Evolutionary conservation across 2,329 filamentous ascomycete species (phyloP), one percentile per base, ranked within the genome.

Genomic region (Chrysosporium queenslandicum): DNA sequence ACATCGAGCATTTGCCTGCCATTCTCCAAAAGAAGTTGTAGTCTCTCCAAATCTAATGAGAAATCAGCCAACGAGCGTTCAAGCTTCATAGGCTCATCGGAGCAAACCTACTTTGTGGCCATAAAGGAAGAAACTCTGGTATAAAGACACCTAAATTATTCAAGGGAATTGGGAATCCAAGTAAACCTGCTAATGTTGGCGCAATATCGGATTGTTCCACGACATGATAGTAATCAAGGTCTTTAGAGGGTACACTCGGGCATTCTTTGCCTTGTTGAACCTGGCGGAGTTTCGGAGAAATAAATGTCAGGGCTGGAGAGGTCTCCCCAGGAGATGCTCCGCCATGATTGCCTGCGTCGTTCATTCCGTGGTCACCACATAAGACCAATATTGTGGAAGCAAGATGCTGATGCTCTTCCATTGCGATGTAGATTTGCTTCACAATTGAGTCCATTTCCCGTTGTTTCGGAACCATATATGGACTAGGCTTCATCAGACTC

Each of bases 311-410:
- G 14, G 92, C 92, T 0, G 92, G 85, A 0, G 91, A 96, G 1
- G 92, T 97, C 72, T 98, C 92, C 40, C 92, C 91, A 1, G 88
- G 80, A 0, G 90, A 90, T 8, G 91, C 96, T 36, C 91, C 92
- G 27, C 92, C 92, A 65, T 98, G 92, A 60, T 97, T 97, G 2
- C 92, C 92, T 18, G 87, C 92, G 61, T 97, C 91, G 60, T 97
- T 98, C 92, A 98, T 98, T n/a, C 92, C 92, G 65, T 98, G 92
- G 62, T 98, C 94, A 52, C 92, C 92, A 53, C 85, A 88, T 5
- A 98, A 71, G 2, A 98, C 82, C 42, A 98, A 77, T 1, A 98
- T 72, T 0, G 91, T 89, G 3, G 86, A 85, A 29, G 79, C 65
- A 1, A 96, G 79, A 66, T 95, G 85, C 1, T 77, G 65, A 52